Evolutionary conservation across 257 asterid species (phyloP).

Genomic region (Nicotiana otophora): DNA sequence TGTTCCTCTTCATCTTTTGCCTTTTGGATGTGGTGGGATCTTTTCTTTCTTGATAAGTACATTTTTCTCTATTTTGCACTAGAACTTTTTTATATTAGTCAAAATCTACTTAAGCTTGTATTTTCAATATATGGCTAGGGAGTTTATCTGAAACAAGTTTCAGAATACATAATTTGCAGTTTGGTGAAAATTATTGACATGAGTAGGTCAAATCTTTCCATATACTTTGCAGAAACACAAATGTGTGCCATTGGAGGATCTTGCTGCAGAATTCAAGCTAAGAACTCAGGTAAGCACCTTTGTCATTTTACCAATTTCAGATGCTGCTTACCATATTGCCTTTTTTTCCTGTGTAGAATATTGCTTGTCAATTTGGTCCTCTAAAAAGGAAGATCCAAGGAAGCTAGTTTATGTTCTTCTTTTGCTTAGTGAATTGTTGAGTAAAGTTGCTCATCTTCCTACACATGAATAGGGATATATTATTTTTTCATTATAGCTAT

Average conservation of each 20-base stretch:
- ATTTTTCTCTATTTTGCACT: background rate
- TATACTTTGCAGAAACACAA: slow-evolving; percentile 68
- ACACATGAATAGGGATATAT: background rate
- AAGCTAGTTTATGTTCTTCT: background rate
- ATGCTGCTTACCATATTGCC: background rate
- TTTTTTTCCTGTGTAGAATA: background rate
- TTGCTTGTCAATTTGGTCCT: background rate
- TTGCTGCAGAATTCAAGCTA: slow-evolving; percentile 94
- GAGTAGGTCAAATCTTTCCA: background rate
- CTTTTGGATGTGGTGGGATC: background rate
- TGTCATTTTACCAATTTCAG: background rate
- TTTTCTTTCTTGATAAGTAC: background rate
- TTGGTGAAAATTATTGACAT: background rate
- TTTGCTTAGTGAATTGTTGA: background rate
- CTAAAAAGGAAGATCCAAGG: background rate
- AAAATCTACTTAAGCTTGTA: background rate
- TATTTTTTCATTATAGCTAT: background rate
- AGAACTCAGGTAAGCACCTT: slow-evolving; percentile 73
- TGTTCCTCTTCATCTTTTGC: background rate
- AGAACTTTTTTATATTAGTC: background rate
- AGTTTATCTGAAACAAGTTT: too few species aligned
- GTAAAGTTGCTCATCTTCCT: background rate
- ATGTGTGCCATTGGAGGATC: slow-evolving; percentile 93
- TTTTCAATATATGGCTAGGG: background rate
- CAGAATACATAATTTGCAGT: background rate